A percentile compares a stretch with the other conserved stretches of the same genome.
Conservation (phyloP, 2,329 filamentous ascomycete genomes). For the Ploettnerulaceae sp. region DNA sequence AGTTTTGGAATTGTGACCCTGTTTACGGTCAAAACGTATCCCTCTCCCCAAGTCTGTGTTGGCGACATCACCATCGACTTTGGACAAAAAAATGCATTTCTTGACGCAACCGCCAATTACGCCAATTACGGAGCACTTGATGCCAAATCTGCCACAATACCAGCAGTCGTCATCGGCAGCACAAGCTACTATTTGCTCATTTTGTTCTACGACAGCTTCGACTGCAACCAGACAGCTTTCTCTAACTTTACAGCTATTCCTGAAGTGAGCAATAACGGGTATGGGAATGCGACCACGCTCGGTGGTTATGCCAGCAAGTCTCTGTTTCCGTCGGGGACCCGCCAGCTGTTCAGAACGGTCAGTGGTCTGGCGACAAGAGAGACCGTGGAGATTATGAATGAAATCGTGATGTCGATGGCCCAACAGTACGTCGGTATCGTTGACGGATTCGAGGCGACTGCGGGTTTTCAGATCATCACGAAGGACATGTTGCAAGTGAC, state of each 20-base stretch:
- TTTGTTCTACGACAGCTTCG: constrained; percentile 18
- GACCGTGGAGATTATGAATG: constrained; percentile 16
- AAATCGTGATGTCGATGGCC: constrained; percentile 17
- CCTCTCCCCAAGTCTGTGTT: constrained; percentile 35
- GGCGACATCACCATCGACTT: too few species aligned
- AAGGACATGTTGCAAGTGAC: constrained; percentile 19
- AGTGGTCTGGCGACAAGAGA: constrained; percentile 13
- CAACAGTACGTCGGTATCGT: constrained; percentile 11
- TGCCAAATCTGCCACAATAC: too few species aligned
- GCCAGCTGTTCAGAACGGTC: constrained; percentile 14
- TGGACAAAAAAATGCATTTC: too few species aligned
- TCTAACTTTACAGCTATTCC: constrained; percentile 16
- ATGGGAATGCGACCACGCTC: constrained; percentile 13
- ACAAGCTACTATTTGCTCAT: too few species aligned
- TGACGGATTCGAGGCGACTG: constrained; percentile 13
- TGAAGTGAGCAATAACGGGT: constrained; percentile 10
- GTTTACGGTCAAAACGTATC: constrained; percentile 33
- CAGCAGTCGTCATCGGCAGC: too few species aligned
- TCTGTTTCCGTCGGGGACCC: constrained; percentile 12
- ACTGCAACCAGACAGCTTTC: constrained; percentile 14
- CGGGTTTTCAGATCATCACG: constrained; percentile 16
- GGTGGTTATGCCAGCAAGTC: constrained; percentile 13
- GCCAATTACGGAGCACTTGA: too few species aligned
- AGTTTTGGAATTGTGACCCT: constrained; percentile 34
- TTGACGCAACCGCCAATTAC: too few species aligned